Evolutionary conservation across 192 early-diverging fungal genomes (phyloP), one percentile per base, ranked within the genome.

Genomic region (Backusella macrospora): DNA sequence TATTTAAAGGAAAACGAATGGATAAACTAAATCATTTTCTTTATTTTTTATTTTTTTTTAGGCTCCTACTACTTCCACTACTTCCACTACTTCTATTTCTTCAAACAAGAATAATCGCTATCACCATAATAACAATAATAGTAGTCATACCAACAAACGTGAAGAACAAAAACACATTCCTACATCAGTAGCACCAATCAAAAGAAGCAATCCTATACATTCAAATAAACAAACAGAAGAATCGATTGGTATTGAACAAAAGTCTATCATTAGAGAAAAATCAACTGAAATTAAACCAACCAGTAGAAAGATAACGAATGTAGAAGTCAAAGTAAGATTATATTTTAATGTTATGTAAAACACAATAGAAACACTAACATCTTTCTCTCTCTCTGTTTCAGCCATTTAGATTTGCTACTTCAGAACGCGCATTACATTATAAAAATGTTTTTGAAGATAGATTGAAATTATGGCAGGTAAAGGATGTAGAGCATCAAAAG

Each of bases 341-440:
- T 21, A 16, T 2, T 34, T 1, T 34, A n/a, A n/a, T 2, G 29
- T 34, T 34, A 34, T n/a, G n/a, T 34, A 34, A 34, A 34, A 34
- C 29, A 34, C n/a, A 34, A 34, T 34, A 34, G 29, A 34, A 34
- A 34, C 2, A 34, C 29, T 34, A 34, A 34, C 29, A 34, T 34
- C 2, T 34, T 55, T 6, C 12, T 55, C 16, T 21, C 23, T 16
- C 14, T 14, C 14, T 6, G 6, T 40, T 39, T n/a, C n/a, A 66
- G 65, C 65, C 65, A 39, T 66, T 66, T 43, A 37, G 23, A 39
- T 66, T 66, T 66, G 65, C 65, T 14, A 66, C 65, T 13, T 13
- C 38, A 39, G 65, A 66, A 1, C 38, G 65, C 13, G 65, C 65
- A 42, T 43, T 23, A 42, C 65, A 66, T 18, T n/a, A 66, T 43